Evolutionary conservation across 1,284 basidiomycete species (phyloP), one percentile per base, ranked within the genome.

Genomic region (Exobasidium rhododendri): DNA sequence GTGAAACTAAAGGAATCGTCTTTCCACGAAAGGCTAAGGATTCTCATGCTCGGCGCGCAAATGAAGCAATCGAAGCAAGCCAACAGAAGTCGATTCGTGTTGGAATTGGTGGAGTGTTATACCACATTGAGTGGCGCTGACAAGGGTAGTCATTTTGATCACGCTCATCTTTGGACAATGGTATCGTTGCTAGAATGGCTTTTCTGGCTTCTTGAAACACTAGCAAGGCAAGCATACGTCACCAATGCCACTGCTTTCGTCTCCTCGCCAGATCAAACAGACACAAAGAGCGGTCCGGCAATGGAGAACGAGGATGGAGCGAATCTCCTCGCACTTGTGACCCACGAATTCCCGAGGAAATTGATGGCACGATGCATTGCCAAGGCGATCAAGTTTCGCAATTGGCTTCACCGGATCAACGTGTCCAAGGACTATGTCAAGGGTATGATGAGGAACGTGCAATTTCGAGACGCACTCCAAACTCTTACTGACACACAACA

Each of bases 171-270:
- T 50, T 50, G 47, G 47, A 26, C 47, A 20, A 17, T 50, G 4
- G n/a, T 50, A 24, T 20, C 20, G 13, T 13, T 24, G 2, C 47
- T 50, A 4, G 26, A 50, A 14, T 50, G 47, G 47, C 5, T 50
- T 4, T 5, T 20, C 3, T 14, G 20, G 4, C n/a, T 28, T 17
- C 20, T 50, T 13, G 47, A 50, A 26, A 50, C 26, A 26, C n/a
- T 28, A 26, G 47, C 47, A 26, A 50, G 24, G 26, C 47, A 50
- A 50, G 47, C 47, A 24, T 28, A 50, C 24, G 20, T 50, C 14
- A 14, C 13, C 13, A 13, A 50, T 26, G 47, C 26, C 14, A 50
- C n/a, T 6, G n/a, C 26, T 13, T 24, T 14, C 24, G 47, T 14
- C 14, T 50, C 24, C 4, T 50, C 47, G 3, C 47, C 47, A 24